Base-by-base conservation (phyloP, 2,329 filamentous ascomycete species). In the Monilinia fructicola region DNA sequence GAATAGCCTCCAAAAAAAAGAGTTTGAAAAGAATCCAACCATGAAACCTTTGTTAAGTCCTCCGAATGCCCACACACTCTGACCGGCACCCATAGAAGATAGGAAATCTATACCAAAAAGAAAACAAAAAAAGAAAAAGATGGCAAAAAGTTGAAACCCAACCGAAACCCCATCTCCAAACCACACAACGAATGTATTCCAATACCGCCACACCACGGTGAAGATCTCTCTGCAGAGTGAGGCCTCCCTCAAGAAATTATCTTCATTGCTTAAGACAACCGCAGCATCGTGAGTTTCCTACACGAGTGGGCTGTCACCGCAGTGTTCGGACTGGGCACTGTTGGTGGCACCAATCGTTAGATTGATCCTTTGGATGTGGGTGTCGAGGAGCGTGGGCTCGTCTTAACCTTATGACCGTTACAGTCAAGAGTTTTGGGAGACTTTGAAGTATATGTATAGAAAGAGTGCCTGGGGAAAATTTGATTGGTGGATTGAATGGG, bases 181-280 rank as follows among this genome's bases (percentile, higher is more conserved):
- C 78, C 84, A 84, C 83, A 81, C 77, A 81, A 79, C 82, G 81
- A 82, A 83, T 85, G 87, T 88, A 78, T 83, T 89, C 87, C 87
- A 86, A 79, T 81, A 65, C 75, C 86, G 87, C 87, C 86, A 89
- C 82, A 82, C 83, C 83, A 87, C 85, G 87, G 86, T 85, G 86
- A 84, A 86, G 83, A 87, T 81, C 78, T 78, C 86, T 88, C 85
- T 89, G 87, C 86, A 87, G 85, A 87, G 87, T 89, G 84, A 89
- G 79, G 67, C 87, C 87, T 88, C 86, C 83, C 87, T 89, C 82
- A 86, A 88, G 86, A 74, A 69, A 77, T 89, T 75, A 81, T 85
- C 84, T 85, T 84, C 87, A 87, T 85, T 86, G 84, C 87, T 87
- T 84, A 89, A 79, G 85, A 82, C 79, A 79, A 77, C 80, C 76